Evolutionary conservation across 1,139 yeast species (phyloP).

Genomic region (Sugiyamaella paludigena): DNA sequence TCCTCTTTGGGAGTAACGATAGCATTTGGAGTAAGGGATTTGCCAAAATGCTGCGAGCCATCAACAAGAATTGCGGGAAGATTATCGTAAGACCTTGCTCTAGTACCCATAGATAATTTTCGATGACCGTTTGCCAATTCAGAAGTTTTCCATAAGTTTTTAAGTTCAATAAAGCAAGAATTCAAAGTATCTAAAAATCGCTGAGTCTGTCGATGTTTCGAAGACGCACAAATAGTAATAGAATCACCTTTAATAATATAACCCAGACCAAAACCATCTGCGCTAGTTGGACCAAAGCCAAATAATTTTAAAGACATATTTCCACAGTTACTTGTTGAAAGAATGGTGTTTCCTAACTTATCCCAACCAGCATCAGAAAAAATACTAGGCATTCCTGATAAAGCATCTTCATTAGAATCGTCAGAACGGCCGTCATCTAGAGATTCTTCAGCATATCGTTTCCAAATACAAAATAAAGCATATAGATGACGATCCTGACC

Average conservation of each 20-base stretch:
- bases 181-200: conserved; percentile 75
- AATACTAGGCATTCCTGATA: conserved; percentile 51
- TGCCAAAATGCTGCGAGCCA: conserved; percentile 16
- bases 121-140: conserved; percentile 21
- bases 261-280: conserved; percentile 90
- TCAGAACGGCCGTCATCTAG: conserved; percentile 25
- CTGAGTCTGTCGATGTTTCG: conserved; percentile 86
- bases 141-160: conserved; percentile 46
- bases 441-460: conserved; percentile 55
- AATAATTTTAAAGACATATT: conserved; percentile 83
- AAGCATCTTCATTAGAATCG: conserved; percentile 17
- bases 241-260: conserved; percentile 85
- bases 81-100: conserved; percentile 29
- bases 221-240: conserved; percentile 80
- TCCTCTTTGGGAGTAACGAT: conserved; percentile 19
- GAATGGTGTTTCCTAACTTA: conserved; percentile 60
- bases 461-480: conserved; percentile 88
- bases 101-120: conserved; percentile 20
- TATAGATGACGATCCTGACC: conserved; percentile 91
- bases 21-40: conserved; percentile 13
- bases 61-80: conserved; percentile 19
- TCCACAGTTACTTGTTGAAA: conserved; percentile 72
- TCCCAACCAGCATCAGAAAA: conserved; percentile 82
- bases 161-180: conserved; percentile 64
- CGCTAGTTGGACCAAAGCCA: conserved; percentile 90